Conservation (phyloP, 495 filamentous ascomycete genomes). For the Xylaria cubensis region DNA sequence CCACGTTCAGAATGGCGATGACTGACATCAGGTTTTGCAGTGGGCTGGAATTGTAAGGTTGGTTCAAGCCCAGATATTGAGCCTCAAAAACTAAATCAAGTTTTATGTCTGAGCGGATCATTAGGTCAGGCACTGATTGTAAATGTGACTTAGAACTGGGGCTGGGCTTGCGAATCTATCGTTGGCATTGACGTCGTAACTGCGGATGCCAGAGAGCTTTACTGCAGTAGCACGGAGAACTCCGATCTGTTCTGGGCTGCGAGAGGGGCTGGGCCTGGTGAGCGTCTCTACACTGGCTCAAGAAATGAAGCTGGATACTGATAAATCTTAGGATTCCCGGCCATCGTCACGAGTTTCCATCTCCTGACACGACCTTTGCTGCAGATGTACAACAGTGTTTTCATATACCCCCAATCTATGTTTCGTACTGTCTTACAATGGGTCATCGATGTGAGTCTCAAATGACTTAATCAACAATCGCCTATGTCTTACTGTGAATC, state of each 20-base stretch:
- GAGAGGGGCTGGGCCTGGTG: constrained; percentile 57
- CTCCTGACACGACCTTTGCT: constrained; percentile 44
- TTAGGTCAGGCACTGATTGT: not conserved
- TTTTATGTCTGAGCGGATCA: no score
- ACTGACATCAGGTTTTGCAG: not conserved
- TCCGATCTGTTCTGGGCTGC: constrained; percentile 58
- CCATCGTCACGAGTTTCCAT: constrained; percentile 56
- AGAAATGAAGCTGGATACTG: not conserved
- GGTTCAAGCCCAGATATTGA: not conserved
- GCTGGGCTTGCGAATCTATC: constrained; percentile 61
- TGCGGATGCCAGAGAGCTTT: constrained; percentile 46
- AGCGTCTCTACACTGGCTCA: not conserved
- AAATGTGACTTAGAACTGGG: constrained; percentile 51
- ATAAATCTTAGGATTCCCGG: constrained; percentile 50
- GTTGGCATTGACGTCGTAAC: constrained; percentile 58
- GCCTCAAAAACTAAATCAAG: no score
- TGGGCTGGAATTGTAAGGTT: constrained; percentile 23
- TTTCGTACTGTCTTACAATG: constrained; percentile 53
- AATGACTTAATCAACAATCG: not conserved
- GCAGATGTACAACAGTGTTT: constrained; percentile 50
- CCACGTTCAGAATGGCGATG: not conserved
- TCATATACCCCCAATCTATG: constrained; percentile 50
- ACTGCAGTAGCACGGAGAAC: constrained; percentile 51
- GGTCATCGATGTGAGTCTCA: constrained; percentile 43
- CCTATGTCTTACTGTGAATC: constrained; percentile 3